phyloP scores from a whole-genome alignment of 768 basidiomycete genomes.

The Hysterangium stoloniferum region DNA sequence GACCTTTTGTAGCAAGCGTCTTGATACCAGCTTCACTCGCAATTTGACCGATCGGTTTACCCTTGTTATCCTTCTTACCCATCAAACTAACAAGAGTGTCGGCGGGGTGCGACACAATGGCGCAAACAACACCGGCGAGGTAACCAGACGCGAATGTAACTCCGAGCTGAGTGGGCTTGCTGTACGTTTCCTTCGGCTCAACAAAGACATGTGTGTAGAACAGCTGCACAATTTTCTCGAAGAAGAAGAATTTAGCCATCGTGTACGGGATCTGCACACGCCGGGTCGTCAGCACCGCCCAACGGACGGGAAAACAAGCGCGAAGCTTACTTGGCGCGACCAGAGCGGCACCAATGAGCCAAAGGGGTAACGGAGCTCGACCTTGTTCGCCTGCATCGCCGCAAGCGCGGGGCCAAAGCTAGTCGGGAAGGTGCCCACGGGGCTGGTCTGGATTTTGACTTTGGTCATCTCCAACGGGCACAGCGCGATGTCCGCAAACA shows the following conservation, averaged over 20 bases:
- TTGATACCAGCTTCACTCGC: conserved; percentile 60
- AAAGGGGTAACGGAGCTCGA: conserved; percentile 77
- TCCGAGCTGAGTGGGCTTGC: conserved; percentile 79
- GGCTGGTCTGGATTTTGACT: conserved; percentile 82
- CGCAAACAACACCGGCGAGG: conserved; percentile 92
- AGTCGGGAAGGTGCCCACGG: conserved; percentile 68
- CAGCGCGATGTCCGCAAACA: conserved; percentile 93
- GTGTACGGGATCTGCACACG: conserved; percentile 82
- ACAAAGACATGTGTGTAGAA: conserved; percentile 88
- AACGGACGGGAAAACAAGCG: background rate
- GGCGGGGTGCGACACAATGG: conserved; percentile 93
- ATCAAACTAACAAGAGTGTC: conserved; percentile 91
- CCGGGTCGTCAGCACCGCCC: no score
- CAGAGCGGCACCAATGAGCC: conserved; percentile 80
- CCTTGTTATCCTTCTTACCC: conserved; percentile 82
- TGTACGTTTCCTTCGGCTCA: conserved; percentile 66
- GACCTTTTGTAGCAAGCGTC: conserved; percentile 72
- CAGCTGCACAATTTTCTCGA: conserved; percentile 77
- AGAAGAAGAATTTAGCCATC: conserved; percentile 99
- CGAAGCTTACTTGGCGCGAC: conserved; percentile 66
- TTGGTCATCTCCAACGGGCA: conserved; percentile 94
- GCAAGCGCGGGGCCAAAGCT: conserved; percentile 61
- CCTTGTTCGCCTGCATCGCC: conserved; percentile 60
- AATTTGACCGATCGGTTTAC: conserved; percentile 67
- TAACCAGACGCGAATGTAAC: conserved; percentile 89